Base-by-base conservation (phyloP, 805 yeast genomes). In the Schwanniomyces polymorphus region DNA sequence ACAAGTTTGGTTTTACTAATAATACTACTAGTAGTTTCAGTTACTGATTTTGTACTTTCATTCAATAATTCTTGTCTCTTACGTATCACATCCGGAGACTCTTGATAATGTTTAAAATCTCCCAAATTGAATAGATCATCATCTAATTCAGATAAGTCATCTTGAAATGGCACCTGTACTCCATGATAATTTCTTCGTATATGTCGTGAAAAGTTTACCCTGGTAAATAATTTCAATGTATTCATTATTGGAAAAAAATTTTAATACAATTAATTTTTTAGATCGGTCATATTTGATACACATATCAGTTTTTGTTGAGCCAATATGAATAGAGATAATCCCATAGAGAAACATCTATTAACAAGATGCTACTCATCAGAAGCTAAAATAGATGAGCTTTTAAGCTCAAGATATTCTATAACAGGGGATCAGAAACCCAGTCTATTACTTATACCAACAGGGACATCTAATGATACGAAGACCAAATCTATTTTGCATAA, bases 341-440 rank as follows among this genome's bases (percentile, higher is more conserved):
- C 70, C n/a, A 56, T 80, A 12, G 85, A 80, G 53, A 71, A 60
- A 43, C 74, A 70, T 38, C 60, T 80, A 12, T 63, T 80, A 6
- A 59, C 79, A 4, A 57, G 84, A 49, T 70, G 80, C 31, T 75
- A 68, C 45, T 68, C 63, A 46, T 69, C 64, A 28, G 57, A 46
- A 50, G 68, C 55, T 55, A 66, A 65, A 43, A 70, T 79, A 8
- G 56, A 66, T 27, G 68, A 74, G 45, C 60, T 78, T 7, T 54
- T 80, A 16, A 75, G 71, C 42, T 56, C 71, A 2, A 57, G 85
- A 43, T 80, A 79, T 59, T 71, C 81, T 0, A 47, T 64, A 11
- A 54, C 62, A 1, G 83, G 82, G 7, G 68, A 65, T 27, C 81
- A 77, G 51, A 78, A 75, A 57, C 78, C 79, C 18, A 66, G 62